A percentile compares a stretch with the other conserved stretches of the same genome.
Evolutionary conservation across 345 rosid species (phyloP).

Genomic region (Eucalyptus cloeziana): DNA sequence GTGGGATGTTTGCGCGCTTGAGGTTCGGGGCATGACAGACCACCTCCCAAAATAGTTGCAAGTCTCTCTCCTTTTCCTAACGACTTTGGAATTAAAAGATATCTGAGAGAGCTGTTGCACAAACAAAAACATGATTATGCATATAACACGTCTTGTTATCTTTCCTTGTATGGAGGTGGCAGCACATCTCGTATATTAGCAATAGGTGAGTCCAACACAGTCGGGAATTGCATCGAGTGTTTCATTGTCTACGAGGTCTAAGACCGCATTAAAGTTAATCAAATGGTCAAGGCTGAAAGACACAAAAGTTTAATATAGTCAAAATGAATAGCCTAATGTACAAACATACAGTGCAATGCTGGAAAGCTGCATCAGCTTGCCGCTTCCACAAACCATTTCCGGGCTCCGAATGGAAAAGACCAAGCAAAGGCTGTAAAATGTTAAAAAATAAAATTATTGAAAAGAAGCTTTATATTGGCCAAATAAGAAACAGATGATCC

Average conservation of each 20-base stretch:
- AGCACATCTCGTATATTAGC: constrained; percentile 28
- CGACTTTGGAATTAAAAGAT: not conserved
- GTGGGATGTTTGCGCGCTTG: no score
- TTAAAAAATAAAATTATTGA: not conserved
- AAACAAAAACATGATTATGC: constrained; percentile 6
- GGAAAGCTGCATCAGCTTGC: constrained; percentile 76
- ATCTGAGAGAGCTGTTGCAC: not conserved
- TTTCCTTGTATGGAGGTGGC: constrained; percentile 49
- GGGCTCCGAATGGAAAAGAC: constrained; percentile 60
- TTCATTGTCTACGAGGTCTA: constrained; percentile 49
- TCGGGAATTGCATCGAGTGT: constrained; percentile 70
- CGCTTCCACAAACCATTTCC: constrained; percentile 92
- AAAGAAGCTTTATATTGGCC: not conserved
- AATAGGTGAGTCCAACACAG: constrained; percentile 65
- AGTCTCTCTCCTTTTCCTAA: not conserved
- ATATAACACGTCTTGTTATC: constrained; percentile 12
- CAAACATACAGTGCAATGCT: constrained; percentile 49
- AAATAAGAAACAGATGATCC: not conserved
- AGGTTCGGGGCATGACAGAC: not conserved
- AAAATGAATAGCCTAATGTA: not conserved
- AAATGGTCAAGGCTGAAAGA: not conserved
- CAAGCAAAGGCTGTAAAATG: constrained; percentile 56
- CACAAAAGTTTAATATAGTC: not conserved
- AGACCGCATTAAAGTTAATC: not conserved
- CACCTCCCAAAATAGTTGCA: not conserved